Evolutionary conservation across 2,329 filamentous ascomycete species (phyloP).

Genomic region (Sclerotinia spermophila): DNA sequence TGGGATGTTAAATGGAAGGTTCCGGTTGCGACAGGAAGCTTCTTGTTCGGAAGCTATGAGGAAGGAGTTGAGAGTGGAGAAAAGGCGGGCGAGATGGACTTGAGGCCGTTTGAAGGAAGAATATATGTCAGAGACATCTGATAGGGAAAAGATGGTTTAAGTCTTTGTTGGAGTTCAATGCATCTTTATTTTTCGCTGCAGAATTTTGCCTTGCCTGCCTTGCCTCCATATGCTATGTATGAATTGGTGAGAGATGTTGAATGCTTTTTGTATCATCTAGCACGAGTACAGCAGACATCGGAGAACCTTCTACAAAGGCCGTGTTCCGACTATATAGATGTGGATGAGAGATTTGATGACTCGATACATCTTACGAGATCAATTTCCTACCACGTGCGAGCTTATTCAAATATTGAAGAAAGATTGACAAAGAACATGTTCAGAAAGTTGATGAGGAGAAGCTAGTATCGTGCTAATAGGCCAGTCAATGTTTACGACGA

Average conservation of each 20-base stretch:
- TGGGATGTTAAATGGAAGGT: background rate
- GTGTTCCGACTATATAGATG: background rate
- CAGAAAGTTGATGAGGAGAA: background rate
- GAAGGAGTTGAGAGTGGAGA: background rate
- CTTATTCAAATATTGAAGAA: background rate
- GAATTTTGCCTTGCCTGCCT: background rate
- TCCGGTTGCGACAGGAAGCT: background rate
- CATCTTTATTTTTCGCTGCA: background rate
- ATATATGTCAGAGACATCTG: background rate
- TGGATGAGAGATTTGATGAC: background rate
- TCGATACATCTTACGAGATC: background rate
- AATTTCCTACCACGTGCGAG: background rate
- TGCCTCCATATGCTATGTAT: fast-evolving
- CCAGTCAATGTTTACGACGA: background rate
- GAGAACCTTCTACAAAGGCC: background rate
- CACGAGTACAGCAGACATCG: background rate
- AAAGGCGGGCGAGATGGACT: background rate
- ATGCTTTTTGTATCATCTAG: background rate
- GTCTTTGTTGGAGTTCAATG: background rate
- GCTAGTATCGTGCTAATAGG: background rate
- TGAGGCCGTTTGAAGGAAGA: constrained; percentile 8
- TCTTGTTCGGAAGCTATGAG: constrained; percentile 2
- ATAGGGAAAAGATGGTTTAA: background rate
- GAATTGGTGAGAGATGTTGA: background rate
- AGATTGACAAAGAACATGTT: background rate